phyloP scores from a whole-genome alignment of 805 yeast genomes.

The Saccharomycopsis lassenensis region DNA sequence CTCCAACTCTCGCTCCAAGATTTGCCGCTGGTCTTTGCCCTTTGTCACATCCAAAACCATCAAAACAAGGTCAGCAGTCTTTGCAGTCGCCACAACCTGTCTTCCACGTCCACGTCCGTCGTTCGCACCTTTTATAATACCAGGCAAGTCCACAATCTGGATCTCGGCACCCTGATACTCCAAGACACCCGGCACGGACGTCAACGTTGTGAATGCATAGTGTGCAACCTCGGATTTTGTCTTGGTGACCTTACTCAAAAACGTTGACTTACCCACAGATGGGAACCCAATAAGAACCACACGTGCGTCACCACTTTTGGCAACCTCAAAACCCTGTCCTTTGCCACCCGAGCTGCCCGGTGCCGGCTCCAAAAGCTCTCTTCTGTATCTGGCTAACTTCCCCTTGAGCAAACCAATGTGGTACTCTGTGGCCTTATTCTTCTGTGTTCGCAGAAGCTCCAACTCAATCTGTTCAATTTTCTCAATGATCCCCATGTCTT shows the following conservation, averaged over 20 bases:
- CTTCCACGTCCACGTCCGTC: conserved; percentile 97
- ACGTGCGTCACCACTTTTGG: conserved; percentile 93
- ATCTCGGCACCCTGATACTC: conserved; percentile 95
- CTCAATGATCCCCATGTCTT: too few species aligned
- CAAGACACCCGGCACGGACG: conserved; percentile 93
- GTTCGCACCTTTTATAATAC: conserved; percentile 92
- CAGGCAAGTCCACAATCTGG: conserved; percentile 95
- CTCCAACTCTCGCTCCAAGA: conserved; percentile 81
- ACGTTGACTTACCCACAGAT: conserved; percentile 92
- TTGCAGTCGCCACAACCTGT: conserved; percentile 92
- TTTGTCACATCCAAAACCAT: conserved; percentile 97
- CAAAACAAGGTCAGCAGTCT: conserved; percentile 83
- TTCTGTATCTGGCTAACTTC: conserved; percentile 82
- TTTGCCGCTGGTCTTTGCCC: conserved; percentile 77
- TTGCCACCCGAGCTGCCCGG: conserved; percentile 58
- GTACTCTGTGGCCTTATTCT: conserved; percentile 96
- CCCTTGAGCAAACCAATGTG: conserved; percentile 92
- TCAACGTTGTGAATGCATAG: conserved; percentile 90
- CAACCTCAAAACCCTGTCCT: conserved; percentile 88
- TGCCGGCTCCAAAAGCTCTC: conserved; percentile 85
- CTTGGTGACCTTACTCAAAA: conserved; percentile 79
- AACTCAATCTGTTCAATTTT: conserved; percentile 84
- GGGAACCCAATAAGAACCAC: conserved; percentile 95
- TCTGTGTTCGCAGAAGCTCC: conserved; percentile 91
- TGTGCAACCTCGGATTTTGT: conserved; percentile 93